Base-by-base conservation (phyloP, 345 rosid species). In the Citrus glauca region DNA sequence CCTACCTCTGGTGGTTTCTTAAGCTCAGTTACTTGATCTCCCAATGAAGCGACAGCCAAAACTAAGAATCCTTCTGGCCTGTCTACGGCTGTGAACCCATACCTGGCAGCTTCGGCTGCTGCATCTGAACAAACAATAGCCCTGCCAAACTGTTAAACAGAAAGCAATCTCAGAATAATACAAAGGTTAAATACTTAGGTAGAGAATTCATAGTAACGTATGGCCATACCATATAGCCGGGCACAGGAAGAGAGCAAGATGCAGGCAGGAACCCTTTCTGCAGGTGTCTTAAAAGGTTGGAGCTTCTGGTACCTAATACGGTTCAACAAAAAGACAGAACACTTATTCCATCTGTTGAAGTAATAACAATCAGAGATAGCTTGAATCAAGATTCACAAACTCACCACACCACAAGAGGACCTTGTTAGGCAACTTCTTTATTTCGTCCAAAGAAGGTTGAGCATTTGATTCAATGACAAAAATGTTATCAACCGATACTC, bases 81-180 rank as follows among this genome's bases (percentile, higher is more conserved):
- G 72, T 91, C 94, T 3, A 91, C 82, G 0, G 97, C 89, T 1
- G 95, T 89, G 69, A 91, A 94, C 11, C 95, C 93, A 45, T 89
- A 89, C 66, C 87, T 90, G 13, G 98, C 92, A 32, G 97, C 99
- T 79, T 96, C 97, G 17, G 95, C 93, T 0, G 94, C 94, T 25
- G 94, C 92, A 82, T 94, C 98, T 1, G 91, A 89, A 59, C 97
- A 92, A n/a, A 96, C 92, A 8, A 94, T 87, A 0, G 93, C 98
- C 76, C 60, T 90, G 61, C 97, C 98, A 59, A 96, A 89, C 99
- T 92, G 80, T 1, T 7, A 17, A 2, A 1, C 14, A 38, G 10
- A 17, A 60, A 20, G 5, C 28, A 8, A 22, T 30, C 13, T 16
- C 28, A 9, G 27, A 32, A 40, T 60, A 13, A 20, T 13, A n/a